phyloP scores from a whole-genome alignment of 2,329 filamentous ascomycete species.

The Phyllosticta citriasiana region DNA sequence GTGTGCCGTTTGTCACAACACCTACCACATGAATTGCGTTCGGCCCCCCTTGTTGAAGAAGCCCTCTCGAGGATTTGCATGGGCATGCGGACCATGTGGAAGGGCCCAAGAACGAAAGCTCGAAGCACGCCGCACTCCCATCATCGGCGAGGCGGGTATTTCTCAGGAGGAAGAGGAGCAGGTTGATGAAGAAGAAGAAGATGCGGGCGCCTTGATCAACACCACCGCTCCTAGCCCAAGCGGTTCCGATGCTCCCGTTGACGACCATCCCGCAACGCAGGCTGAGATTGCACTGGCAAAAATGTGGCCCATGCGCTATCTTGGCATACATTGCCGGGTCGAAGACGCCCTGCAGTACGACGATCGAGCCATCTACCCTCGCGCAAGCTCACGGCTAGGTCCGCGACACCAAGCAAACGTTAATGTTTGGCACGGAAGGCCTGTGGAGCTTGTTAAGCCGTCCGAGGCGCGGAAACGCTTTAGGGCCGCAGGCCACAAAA shows the following conservation, averaged over 20 bases:
- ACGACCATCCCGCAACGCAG: conserved; percentile 57
- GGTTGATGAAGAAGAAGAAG: conserved; percentile 62
- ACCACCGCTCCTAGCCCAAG: conserved; percentile 40
- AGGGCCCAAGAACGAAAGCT: conserved; percentile 89
- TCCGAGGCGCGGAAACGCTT: conserved; percentile 74
- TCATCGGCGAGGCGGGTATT: conserved; percentile 44
- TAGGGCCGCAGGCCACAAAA: conserved; percentile 55
- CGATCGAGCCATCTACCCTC: conserved; percentile 84
- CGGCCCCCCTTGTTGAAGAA: conserved; percentile 88
- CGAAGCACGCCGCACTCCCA: conserved; percentile 79
- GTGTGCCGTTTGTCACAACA: conserved; percentile 87
- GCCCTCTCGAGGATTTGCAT: conserved; percentile 92
- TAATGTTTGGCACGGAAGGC: conserved; percentile 71
- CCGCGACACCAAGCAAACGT: conserved; percentile 86
- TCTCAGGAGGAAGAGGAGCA: conserved; percentile 55
- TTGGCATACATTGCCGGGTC: conserved; percentile 89
- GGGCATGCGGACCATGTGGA: conserved; percentile 94
- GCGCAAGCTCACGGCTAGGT: conserved; percentile 84
- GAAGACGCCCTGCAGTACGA: conserved; percentile 96
- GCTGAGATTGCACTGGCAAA: conserved; percentile 89
- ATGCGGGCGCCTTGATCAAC: conserved; percentile 24
- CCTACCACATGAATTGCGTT: conserved; percentile 98
- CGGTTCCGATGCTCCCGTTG: conserved; percentile 41
- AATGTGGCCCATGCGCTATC: conserved; percentile 91
- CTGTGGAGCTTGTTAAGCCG: conserved; percentile 84